Percentiles rank a stretch among this genome's conserved stretches.
phyloP scores from a whole-genome alignment of 163 green algal genomes.

The Prototheca stagnorum region DNA sequence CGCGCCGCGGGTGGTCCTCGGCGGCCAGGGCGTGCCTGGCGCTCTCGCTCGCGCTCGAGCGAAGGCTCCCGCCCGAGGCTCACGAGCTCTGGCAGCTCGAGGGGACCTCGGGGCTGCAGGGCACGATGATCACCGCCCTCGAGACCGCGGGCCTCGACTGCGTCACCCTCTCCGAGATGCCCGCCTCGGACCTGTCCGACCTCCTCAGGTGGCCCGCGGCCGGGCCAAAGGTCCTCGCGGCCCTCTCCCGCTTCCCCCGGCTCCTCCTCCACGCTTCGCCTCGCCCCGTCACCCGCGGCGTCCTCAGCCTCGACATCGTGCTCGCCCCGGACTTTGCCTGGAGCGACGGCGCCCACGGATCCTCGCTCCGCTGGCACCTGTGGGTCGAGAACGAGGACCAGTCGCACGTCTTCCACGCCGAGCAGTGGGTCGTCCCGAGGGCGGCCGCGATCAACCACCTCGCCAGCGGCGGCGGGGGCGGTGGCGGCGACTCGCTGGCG shows the following conservation, averaged over 20 bases:
- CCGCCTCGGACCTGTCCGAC: slow-evolving; percentile 55
- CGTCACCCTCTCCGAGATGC: slow-evolving; percentile 69
- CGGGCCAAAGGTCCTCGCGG: slow-evolving; percentile 17
- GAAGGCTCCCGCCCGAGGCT: slow-evolving; percentile 52
- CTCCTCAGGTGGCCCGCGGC: slow-evolving; percentile 54
- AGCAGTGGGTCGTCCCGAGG: slow-evolving; percentile 29
- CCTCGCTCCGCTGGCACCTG: slow-evolving; percentile 53
- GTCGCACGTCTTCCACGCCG: slow-evolving; percentile 86
- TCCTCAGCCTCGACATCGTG: slow-evolving; percentile 67
- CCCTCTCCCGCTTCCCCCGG: slow-evolving; percentile 6
- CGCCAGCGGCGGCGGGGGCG: slow-evolving; percentile 14
- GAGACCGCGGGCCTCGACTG: slow-evolving; percentile 53
- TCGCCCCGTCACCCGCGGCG: slow-evolving; percentile 82
- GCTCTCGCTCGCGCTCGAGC: slow-evolving; percentile 67
- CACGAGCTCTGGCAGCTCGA: slow-evolving; percentile 86
- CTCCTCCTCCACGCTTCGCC: slow-evolving; percentile 8
- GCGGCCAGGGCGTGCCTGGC: slow-evolving; percentile 54
- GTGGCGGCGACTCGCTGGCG: slow-evolving; percentile 28
- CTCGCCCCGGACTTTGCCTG: slow-evolving; percentile 65
- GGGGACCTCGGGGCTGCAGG: slow-evolving; percentile 35
- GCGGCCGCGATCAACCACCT: too few relatives aligned
- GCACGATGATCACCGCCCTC: slow-evolving; percentile 71
- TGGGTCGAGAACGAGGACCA: slow-evolving; percentile 84
- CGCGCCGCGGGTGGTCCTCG: slow-evolving; percentile 59
- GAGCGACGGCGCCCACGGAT: slow-evolving; percentile 34